Evolutionary conservation across 179 eudicot species (phyloP), one percentile per base, ranked within the genome.

Genomic region (Nepenthes alata): DNA sequence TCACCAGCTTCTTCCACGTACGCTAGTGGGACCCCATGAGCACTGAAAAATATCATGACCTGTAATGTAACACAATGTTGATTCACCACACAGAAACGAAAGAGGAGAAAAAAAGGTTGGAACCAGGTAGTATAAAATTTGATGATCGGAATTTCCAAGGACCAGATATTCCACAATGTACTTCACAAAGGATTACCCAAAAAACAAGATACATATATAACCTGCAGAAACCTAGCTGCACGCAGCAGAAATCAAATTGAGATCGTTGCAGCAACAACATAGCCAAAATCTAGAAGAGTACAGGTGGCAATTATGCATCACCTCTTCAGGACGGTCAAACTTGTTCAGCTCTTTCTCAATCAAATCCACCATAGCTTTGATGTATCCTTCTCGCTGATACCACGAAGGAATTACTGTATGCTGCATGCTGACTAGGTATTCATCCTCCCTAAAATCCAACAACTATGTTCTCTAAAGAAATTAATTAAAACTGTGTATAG

Each of bases 1-100:
- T 93, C 98, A 72, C 98, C 98, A 67, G 98, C 98, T 83, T 93
- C 97, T 76, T 93, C 97, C 63, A 89, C 97, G 70, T 93, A 93
- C 36, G 97, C 95, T 66, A 93, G 78, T 57, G 98, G 98, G 57
- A 93, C 98, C n/a, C 98, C 98, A 71, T 93, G 98, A 52, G 98
- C 98, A 74, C 98, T 93, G 71, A 89, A 93, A 74, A 93, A 93
- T 74, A 93, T 89, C 87, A 89, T 82, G 37, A 89, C 98, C 98
- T 93, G 81, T 58, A 70, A 51, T 50, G 58, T 36, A 53, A 36
- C 25, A 25, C 25, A 45, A 11, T 34, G 47, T 66, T n/a, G 55
- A 53, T 50, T 63, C 56, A 44, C 47, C 51, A 25, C 25, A 25
- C 25, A 25, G 25, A 25, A 0, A 25, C 1, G 25, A 25, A 25